Evolutionary conservation across 2,329 filamentous ascomycete genomes (phyloP).

Genomic region (Aspergillus tanneri): DNA sequence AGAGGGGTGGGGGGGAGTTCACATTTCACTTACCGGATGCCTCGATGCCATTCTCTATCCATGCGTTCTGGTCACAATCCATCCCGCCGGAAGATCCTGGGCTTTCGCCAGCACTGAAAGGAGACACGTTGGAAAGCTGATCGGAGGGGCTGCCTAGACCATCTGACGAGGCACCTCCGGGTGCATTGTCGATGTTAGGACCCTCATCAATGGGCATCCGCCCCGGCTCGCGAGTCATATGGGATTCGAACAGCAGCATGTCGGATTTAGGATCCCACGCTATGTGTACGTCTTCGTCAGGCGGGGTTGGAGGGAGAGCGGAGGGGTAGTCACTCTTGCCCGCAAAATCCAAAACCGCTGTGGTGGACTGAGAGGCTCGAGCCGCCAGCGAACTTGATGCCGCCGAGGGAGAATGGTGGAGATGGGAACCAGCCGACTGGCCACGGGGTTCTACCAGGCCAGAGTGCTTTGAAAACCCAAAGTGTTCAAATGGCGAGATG

Average conservation of each 20-base stretch:
- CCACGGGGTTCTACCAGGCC: slow-evolving; percentile 27
- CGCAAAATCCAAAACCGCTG: slow-evolving; percentile 27
- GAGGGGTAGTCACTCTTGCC: slow-evolving; percentile 33
- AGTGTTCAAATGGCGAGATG: slow-evolving; percentile 54
- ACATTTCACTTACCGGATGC: slow-evolving; percentile 40
- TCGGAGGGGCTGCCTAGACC: slow-evolving; percentile 33
- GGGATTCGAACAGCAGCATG: slow-evolving; percentile 33
- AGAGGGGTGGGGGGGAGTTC: too few species aligned
- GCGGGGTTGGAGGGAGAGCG: slow-evolving; percentile 42
- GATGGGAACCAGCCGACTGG: slow-evolving; percentile 31
- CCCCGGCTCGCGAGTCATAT: slow-evolving; percentile 26
- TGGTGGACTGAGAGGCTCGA: slow-evolving; percentile 36
- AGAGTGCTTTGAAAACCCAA: slow-evolving; percentile 38
- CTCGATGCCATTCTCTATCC: slow-evolving; percentile 40
- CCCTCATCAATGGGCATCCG: slow-evolving; percentile 31
- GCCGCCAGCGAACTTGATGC: slow-evolving; percentile 31
- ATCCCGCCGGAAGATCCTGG: slow-evolving; percentile 32
- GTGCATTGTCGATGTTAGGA: slow-evolving; percentile 28
- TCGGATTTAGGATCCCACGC: slow-evolving; percentile 37
- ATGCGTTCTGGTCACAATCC: slow-evolving; percentile 36
- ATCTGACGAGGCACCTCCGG: slow-evolving; percentile 29
- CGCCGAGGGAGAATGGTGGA: slow-evolving; percentile 37
- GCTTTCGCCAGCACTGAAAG: slow-evolving; percentile 34
- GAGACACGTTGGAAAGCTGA: slow-evolving; percentile 28
- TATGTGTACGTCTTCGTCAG: slow-evolving; percentile 41